Evolutionary conservation across 2,329 filamentous ascomycete genomes (phyloP), one percentile per base, ranked within the genome.

Genomic region (Monilinia aucupariae): DNA sequence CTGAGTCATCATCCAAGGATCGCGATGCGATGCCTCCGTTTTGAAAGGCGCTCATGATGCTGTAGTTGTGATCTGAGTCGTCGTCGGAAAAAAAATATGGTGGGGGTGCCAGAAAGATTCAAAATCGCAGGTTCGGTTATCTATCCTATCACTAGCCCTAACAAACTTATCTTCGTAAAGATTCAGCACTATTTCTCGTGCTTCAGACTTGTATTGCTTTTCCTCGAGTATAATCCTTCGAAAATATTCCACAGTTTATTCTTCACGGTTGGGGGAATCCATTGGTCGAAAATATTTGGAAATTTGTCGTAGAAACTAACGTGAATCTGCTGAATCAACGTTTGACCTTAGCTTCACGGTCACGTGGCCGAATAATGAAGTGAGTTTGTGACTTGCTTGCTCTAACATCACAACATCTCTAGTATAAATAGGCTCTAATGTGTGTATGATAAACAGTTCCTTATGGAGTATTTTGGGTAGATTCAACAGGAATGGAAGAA

Each of bases 1-100:
- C 94, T 75, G 91, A 96, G 76, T 96, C 92, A 77, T 93, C 89
- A 72, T 86, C 86, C 64, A 85, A 78, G 70, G 81, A 78, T 76
- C 85, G 83, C 74, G 80, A 76, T 69, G 84, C 82, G 74, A 82
- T 80, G 73, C 78, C 79, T 74, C 82, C 82, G 75, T 85, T 87
- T 74, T 85, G 81, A 74, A 83, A 85, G 70, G 78, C 80, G 76
- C 82, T 85, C 85, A 88, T 88, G 54, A 48, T 63, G 61, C 48
- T 53, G 61, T 43, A 12, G 34, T 41, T 34, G 25, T 59, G 53
- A 39, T 62, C 61, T 37, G 27, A 34, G 54, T 63, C 61, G 61
- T 63, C 51, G 53, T 62, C 45, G 51, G 49, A 41, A 45, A 45
- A 62, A 48, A 56, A 37, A 22, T 30, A 22, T 48, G 27, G 54